phyloP scores from a whole-genome alignment of 164 flowering plant genomes.

The Chimonanthus praecox region DNA sequence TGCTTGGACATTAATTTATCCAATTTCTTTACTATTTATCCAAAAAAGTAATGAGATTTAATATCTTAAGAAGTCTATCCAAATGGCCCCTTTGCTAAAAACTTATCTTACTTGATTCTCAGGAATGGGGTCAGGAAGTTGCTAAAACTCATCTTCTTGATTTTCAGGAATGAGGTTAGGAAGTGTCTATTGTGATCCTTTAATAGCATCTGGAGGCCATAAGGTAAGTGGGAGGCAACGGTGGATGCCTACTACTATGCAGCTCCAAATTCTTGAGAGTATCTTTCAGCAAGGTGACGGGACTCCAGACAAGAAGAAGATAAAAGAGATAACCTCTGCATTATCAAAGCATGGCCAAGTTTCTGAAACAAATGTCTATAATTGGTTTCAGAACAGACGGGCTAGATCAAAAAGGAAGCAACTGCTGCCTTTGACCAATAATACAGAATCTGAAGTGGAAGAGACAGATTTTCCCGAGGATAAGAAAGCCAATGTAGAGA shows the following conservation, averaged over 20 bases:
- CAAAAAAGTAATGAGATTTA: neutral
- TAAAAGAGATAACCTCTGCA: conserved; percentile 59
- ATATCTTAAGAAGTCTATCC: neutral
- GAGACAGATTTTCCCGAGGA: conserved; percentile 67
- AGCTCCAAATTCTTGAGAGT: conserved; percentile 90
- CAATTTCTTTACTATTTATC: neutral
- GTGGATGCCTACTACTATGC: conserved; percentile 94
- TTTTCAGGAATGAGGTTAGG: conserved; percentile 75
- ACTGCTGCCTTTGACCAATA: conserved; percentile 20
- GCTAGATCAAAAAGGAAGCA: conserved; percentile 88
- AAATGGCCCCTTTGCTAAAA: neutral
- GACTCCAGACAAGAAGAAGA: conserved; percentile 90
- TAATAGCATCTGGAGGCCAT: conserved; percentile 64
- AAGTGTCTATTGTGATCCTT: conserved; percentile 71
- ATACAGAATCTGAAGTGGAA: conserved; percentile 56
- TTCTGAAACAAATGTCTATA: conserved; percentile 87
- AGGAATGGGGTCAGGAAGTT: conserved; percentile 79
- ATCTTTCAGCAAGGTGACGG: conserved; percentile 90
- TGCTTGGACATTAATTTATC: too few relatives aligned
- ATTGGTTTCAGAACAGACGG: conserved; percentile 93
- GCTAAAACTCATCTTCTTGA: conserved; percentile 17
- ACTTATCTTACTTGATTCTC: conserved; percentile 9
- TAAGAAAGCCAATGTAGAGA: conserved; percentile 54
- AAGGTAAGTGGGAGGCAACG: conserved; percentile 90
- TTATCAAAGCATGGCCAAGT: conserved; percentile 83